Conservation (phyloP, 306 rosid genomes). For the Biancaea sappan region DNA sequence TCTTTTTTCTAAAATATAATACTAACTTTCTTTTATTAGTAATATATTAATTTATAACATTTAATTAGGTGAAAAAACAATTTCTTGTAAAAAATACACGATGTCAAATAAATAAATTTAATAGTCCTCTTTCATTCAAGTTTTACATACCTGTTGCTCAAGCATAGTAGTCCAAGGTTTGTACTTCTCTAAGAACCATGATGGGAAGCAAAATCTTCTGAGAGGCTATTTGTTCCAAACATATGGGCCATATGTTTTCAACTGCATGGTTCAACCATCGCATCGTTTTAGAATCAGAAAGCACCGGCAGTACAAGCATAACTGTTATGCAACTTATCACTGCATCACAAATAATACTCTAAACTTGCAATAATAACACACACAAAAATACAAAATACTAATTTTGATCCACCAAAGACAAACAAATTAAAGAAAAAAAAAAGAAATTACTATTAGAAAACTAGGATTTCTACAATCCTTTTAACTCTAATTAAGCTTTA, state of each 20-base stretch:
- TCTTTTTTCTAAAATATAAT: no score
- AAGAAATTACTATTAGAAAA: not conserved
- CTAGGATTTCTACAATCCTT: not conserved
- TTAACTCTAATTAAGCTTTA: not conserved
- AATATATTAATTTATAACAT: no score
- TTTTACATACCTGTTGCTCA: no score
- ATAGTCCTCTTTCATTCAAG: no score
- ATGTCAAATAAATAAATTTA: no score
- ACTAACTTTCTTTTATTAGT: no score
- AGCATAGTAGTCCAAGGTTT: slow-evolving; percentile 99
- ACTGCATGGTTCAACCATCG: slow-evolving; percentile 96
- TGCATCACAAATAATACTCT: not conserved
- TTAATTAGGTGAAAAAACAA: no score
- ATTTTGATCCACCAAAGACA: not conserved
- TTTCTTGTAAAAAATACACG: no score
- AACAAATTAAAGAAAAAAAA: not conserved
- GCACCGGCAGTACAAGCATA: slow-evolving; percentile 61
- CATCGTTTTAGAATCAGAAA: slow-evolving; percentile 91
- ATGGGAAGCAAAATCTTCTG: slow-evolving; percentile 90
- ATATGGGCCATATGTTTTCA: slow-evolving; percentile 97
- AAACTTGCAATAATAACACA: slow-evolving; percentile 9
- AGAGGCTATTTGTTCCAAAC: slow-evolving; percentile 90
- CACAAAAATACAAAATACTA: slow-evolving; percentile 25
- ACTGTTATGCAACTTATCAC: no score
- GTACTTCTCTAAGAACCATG: slow-evolving; percentile 97